Evolutionary conservation across 2,329 filamentous ascomycete genomes (phyloP), one percentile per base, ranked within the genome.

Genomic region (Chalaropsis ovoidea): DNA sequence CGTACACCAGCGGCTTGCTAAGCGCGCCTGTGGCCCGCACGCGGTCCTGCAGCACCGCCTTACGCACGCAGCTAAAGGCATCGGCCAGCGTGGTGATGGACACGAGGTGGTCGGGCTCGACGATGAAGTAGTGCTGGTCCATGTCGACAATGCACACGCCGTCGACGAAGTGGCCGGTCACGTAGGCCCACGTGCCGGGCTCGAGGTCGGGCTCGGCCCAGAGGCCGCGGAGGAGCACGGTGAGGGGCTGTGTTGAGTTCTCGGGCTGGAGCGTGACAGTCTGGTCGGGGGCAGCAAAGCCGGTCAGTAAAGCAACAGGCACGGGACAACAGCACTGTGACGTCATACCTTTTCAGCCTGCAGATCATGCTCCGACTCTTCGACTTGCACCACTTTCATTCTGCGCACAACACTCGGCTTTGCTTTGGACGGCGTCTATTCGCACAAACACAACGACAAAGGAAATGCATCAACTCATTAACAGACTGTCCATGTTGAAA

Each of bases 11-110:
- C 0, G 92, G 85, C 42, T 88, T 83, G 56, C 86, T 89, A 1
- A 89, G 82, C 69, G 90, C 88, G 71, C 86, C 88, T 0, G 91
- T 93, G 8, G 90, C 90, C 75, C 97, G 97, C 71, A 99, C 87
- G 41, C 94, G 87, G 74, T 99, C 93, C 74, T 97, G 92, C 31
- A 99, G 82, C 1, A 97, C 93, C 39, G 94, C 91, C 69, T 93
- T 87, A 19, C 94, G 87, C 73, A 89, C 86, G 73, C 94, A 99
- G 27, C 86, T 87, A 73, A 97, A 96, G 0, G 94, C 96, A 75
- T 99, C 94, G n/a, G 91, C 92, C 54, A 99, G 88, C 4, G 95
- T 90, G 0, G 94, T 97, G 2, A 94, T 88, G 1, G 94, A 97
- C 64, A 99, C 88, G 42, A 99, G 82, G 75, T 97, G 92, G 72